Evolutionary conservation across 2,329 filamentous ascomycete species (phyloP), one percentile per base, ranked within the genome.

Genomic region (Teratosphaeria destructans): DNA sequence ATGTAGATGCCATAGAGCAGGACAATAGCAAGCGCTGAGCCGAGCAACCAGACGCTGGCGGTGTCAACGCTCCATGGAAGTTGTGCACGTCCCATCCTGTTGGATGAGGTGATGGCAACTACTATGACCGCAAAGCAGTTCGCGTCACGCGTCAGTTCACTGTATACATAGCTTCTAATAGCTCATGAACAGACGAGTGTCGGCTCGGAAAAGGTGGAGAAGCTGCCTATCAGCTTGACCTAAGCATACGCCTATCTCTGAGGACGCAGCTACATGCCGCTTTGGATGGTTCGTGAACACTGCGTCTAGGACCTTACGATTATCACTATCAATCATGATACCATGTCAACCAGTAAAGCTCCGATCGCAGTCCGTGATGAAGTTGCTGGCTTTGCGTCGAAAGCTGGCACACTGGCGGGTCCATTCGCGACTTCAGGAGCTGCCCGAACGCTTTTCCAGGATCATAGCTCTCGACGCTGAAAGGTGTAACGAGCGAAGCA

Each of bases 401-500:
- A 12, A 4, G 37, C 37, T 39, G 37, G 37, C n/a, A 19, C 16
- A 49, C 7, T 49, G 12, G 27, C 37, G 4, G 37, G 12, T 23
- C 47, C 57, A 29, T 58, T 58, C 5, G 12, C 26, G 37, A 35
- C 16, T 26, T 54, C 5, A n/a, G 19, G 14, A 26, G 57, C 26
- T 27, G 34, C 5, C 3, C 47, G 14, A 8, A 35, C 10, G 47
- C 23, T 11, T 34, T 43, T 52, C 54, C 57, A 26, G 29, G 27
- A 43, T 58, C 57, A 34, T 57, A 27, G 12, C 29, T 35, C 29
- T 55, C 34, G 14, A 55, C 26, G 5, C 56, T 35, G 23, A 49
- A 58, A 16, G 19, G 19, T 19, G 19, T 19, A 19, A 54, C 56
- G 14, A 55, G 49, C 26, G 55, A 57, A 29, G 68, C 58, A 37